Evolutionary conservation across 2,329 filamentous ascomycete genomes (phyloP), one percentile per base, ranked within the genome.

Genomic region (Pestalotiopsis sp.): DNA sequence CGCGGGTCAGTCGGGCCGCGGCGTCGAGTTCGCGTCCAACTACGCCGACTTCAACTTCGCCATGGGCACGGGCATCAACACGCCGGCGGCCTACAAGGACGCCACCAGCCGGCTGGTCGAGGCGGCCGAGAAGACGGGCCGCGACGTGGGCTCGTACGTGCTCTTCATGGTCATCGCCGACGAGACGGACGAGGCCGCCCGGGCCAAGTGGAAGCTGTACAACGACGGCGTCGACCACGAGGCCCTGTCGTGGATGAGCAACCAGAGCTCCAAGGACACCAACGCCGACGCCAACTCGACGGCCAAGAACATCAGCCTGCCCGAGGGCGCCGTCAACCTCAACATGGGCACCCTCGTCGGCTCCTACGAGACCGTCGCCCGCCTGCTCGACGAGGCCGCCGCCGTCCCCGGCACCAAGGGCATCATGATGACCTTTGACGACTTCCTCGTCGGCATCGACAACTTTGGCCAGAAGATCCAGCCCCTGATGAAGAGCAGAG

Each of bases 131-230:
- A 74, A 75, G 69, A 69, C 71, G 3, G 74, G 74, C 4, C 73
- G 75, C 20, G 76, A 80, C 58, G 77, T 79, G 17, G 76, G 78
- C 61, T 75, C 75, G n/a, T 79, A 78, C 68, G 74, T 77, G 2
- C 70, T 80, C 3, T 79, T 79, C 66, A 79, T 77, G 75, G 58
- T 78, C 27, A 78, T 78, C 61, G 74, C 77, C 17, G 77, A 77
- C 25, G 76, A 77, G 58, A 79, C 75, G 17, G 74, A 78, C 61
- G 74, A 76, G 69, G 69, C 66, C 9, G 77, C 76, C 5, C 70
- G 74, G 68, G 74, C 72, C 6, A 79, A 78, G 68, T 79, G 77
- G 77, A 72, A 76, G 66, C 67, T 72, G n/a, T 78, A 78, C 67
- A 76, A 72, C 39, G 77, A 77, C 4, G 77, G 77, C 9, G 73